Base-by-base conservation (phyloP, 768 basidiomycete genomes). In the Filobasidium floriforme region DNA sequence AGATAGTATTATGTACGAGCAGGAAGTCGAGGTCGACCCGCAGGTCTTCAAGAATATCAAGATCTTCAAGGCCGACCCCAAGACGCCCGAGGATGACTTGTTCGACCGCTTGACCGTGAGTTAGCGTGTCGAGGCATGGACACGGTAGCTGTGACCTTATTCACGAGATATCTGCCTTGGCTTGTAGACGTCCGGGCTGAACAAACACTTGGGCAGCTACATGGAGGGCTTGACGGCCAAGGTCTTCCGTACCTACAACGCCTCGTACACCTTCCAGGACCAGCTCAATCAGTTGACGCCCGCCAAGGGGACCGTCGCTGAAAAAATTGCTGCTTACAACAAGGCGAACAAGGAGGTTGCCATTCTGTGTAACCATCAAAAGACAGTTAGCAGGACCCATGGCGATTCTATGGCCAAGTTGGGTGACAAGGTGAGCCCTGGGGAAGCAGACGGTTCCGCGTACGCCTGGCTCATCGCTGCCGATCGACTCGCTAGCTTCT, bases 201-300 rank as follows among this genome's bases (percentile, higher is more conserved):
- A 99, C 81, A 93, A 92, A 76, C 92, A 98, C 78, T 83, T 99
- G 67, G 85, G 85, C 54, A 85, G 84, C 32, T 92, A 94, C 78
- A 99, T 98, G 96, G 90, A 92, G 68, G 96, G 96, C 19, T 84
- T 99, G 29, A 94, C 96, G 0, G 96, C 96, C 66, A 99, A 99
- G 78, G 96, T 99, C 29, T 99, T 99, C 83, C 94, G 96, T 91
- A 99, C 96, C 61, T 99, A 89, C 82, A 99, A 99, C 74, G 96
- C 96, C 26, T 98, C 96, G 28, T 87, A 86, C 76, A 96, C 94
- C 1, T 96, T 98, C 82, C 92, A 98, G 76, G 83, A 89, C 54
- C 86, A 94, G 69, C 81, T 98, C 67, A 90, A 93, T 71, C 83
- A 86, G 68, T 84, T 85, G 62, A 88, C 84, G 9, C 86, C 85